Percentiles rank a stretch among this genome's conserved stretches.
phyloP scores from a whole-genome alignment of 768 basidiomycete genomes.

The Mycena filopes region DNA sequence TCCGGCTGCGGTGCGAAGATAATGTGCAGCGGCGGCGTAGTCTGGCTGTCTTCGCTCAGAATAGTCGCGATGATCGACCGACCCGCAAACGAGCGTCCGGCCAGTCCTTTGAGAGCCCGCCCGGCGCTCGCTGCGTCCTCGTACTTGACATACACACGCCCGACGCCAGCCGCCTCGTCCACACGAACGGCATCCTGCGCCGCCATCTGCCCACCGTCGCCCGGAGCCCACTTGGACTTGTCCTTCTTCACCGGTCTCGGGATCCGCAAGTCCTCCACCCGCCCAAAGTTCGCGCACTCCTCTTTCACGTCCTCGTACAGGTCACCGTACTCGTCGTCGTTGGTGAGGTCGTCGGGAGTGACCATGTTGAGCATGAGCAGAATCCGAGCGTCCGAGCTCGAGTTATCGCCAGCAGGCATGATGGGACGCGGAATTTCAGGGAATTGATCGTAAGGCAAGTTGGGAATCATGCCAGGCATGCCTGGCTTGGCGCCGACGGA shows the following conservation, averaged over 20 bases:
- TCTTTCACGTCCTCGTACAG: slow-evolving; percentile 95
- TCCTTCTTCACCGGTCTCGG: slow-evolving; percentile 91
- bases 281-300: slow-evolving; percentile 85
- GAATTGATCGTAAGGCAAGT: slow-evolving; percentile 82
- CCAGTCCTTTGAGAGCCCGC: slow-evolving; percentile 84
- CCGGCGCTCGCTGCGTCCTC: slow-evolving; percentile 67
- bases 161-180: slow-evolving; percentile 93
- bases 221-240: slow-evolving; percentile 79
- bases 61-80: slow-evolving; percentile 89
- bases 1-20: slow-evolving; percentile 89
- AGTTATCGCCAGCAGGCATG: slow-evolving; percentile 83
- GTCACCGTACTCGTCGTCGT: slow-evolving; percentile 94
- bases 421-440: slow-evolving; percentile 89
- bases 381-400: slow-evolving; percentile 75
- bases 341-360: slow-evolving; percentile 87
- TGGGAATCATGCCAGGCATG: slow-evolving; percentile 68
- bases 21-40: slow-evolving; percentile 81
- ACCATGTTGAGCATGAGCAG: slow-evolving; percentile 99
- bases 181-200: slow-evolving; percentile 74
- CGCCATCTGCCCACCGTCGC: slow-evolving; percentile 67
- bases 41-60: slow-evolving; percentile 85
- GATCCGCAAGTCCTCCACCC: slow-evolving; percentile 86
- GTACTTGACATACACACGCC: slow-evolving; percentile 96
- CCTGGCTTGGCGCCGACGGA: slow-evolving; percentile 91
- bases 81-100: slow-evolving; percentile 89